A percentile compares a stretch with the other conserved stretches of the same genome.
phyloP scores from a whole-genome alignment of 768 basidiomycete species.

The Mycena galopus region DNA sequence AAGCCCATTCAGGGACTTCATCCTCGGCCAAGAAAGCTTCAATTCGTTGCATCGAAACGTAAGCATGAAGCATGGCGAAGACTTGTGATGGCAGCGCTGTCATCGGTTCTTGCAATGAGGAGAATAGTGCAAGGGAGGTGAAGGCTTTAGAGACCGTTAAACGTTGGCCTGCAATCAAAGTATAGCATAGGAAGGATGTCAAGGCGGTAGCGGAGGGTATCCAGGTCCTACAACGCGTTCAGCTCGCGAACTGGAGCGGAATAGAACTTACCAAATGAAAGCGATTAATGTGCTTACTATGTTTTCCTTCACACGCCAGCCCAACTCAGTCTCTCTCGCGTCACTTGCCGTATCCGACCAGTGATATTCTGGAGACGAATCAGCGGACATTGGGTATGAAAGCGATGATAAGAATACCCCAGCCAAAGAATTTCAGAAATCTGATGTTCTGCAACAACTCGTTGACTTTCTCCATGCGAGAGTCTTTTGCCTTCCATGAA shows the following conservation, averaged over 20 bases:
- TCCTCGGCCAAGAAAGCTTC: constrained; percentile 78
- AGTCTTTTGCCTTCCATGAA: constrained; percentile 75
- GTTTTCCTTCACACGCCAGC: constrained; percentile 76
- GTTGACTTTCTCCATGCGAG: constrained; percentile 77
- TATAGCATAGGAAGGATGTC: constrained; percentile 74
- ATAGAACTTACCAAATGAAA: constrained; percentile 71
- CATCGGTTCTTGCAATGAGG: constrained; percentile 78
- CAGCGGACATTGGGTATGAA: not conserved
- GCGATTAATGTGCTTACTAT: constrained; percentile 70
- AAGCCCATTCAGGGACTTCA: constrained; percentile 86
- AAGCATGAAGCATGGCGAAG: constrained; percentile 76
- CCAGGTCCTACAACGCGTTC: constrained; percentile 66
- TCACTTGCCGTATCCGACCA: constrained; percentile 69
- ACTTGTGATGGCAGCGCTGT: constrained; percentile 72
- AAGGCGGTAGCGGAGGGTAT: constrained; percentile 79
- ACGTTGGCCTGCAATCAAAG: constrained; percentile 71
- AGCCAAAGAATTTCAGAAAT: constrained; percentile 82
- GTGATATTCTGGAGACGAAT: constrained; percentile 59
- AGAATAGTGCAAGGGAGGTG: constrained; percentile 83
- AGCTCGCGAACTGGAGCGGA: not conserved
- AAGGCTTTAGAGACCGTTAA: constrained; percentile 87
- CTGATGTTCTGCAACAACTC: constrained; percentile 83
- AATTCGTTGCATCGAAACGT: constrained; percentile 87
- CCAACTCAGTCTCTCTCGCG: constrained; percentile 72
- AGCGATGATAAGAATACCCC: constrained; percentile 62